Conservation (phyloP, 139 green algal genomes). For the Gonium pectorale region DNA sequence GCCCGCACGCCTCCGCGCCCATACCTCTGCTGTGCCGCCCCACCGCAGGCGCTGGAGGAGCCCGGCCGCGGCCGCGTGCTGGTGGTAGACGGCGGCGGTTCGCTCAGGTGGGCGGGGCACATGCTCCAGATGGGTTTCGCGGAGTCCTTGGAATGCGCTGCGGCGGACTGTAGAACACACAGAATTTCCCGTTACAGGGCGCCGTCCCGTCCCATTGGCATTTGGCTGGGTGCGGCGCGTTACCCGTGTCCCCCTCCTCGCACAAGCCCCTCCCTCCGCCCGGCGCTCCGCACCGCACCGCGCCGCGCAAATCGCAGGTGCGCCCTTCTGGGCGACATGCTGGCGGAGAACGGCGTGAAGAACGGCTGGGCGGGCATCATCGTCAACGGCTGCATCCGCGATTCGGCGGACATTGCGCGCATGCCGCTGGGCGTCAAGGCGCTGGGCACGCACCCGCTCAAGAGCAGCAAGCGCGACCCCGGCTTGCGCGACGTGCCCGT, state of each 20-base stretch:
- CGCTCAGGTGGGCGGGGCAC: constrained; percentile 61
- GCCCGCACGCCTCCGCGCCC: neutral
- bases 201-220: no score
- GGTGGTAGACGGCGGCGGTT: constrained; percentile 93
- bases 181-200: no score
- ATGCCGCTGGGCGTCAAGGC: constrained; percentile 93
- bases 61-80: constrained; percentile 86
- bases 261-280: no score
- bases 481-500: constrained; percentile 88
- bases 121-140: no score
- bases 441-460: constrained; percentile 89
- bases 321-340: constrained; percentile 95
- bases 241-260: no score
- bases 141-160: no score
- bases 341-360: constrained; percentile 88
- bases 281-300: no score
- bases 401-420: constrained; percentile 89
- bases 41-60: constrained; percentile 79
- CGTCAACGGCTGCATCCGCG: constrained; percentile 95
- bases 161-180: no score
- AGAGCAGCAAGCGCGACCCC: constrained; percentile 89
- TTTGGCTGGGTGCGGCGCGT: no score
- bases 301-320: no score
- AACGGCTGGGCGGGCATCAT: constrained; percentile 97
- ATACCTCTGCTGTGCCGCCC: neutral